Base-by-base conservation (phyloP, 805 yeast genomes). In the Nematodospora valgi region DNA sequence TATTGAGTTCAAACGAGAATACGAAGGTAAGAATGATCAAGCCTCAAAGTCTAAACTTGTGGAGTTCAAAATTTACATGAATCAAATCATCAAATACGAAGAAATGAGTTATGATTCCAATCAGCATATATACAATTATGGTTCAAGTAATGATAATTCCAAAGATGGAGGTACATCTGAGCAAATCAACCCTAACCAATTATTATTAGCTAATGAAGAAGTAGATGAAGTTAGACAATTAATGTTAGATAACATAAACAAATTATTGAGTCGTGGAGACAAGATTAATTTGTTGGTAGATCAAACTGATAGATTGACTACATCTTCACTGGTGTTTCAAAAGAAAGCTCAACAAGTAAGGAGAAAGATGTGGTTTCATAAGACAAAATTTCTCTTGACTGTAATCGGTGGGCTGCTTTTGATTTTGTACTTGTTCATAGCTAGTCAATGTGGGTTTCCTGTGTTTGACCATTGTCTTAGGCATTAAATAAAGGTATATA, bases 191-290 rank as follows among this genome's bases (percentile, higher is more conserved):
- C 66, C 70, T 5, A 52, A 64, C 40, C 63, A 63, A 54, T 43
- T 60, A 39, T 45, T 68, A 38, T 31, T 65, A 6, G 74, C 72
- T 4, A 69, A 64, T 31, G 71, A 64, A 38, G 88, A 83, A 40
- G 70, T 82, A 14, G 76, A 75, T 36, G 80, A 80, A 49, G 84
- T 83, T 16, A 65, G 81, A 44, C 73, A 73, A 34, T 57, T 83
- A 42, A 81, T 83, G 88, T 72, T 78, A 40, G 84, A 80, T 41
- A 84, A 83, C 49, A 78, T 83, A 35, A 86, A 80, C 47, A 70
- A 77, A 51, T 71, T 87, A 17, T 62, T 86, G 46, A 78, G 77
- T 45, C 72, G 96, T 34, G 95, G 94, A 14, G 95, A 86, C 49
- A 72, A 84, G 34, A 76, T 86, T 39, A 74, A 77, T 45, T 58